A percentile compares a stretch with the other conserved stretches of the same genome.
Conservation (phyloP, 441 rosid species). For the Eutrema salsugineum region DNA sequence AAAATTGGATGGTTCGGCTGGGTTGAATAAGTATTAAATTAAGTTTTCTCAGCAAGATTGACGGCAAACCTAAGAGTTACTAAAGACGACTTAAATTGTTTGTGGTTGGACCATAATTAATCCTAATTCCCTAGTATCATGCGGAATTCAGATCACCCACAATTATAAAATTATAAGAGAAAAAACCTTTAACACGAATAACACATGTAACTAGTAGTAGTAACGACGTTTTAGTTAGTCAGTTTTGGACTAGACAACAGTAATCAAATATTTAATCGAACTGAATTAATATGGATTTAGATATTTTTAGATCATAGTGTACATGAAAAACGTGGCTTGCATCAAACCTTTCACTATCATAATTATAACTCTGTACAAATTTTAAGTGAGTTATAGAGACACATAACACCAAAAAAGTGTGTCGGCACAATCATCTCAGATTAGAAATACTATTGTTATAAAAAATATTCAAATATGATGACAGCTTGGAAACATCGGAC, state of each 20-base stretch:
- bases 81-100: not conserved
- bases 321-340: slow-evolving; percentile 17
- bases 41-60: too few relatives aligned
- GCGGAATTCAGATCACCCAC: not conserved
- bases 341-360: not conserved
- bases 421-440: slow-evolving; percentile 34
- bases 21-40: too few relatives aligned
- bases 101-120: not conserved
- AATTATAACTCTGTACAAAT: not conserved
- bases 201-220: not conserved
- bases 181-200: not conserved
- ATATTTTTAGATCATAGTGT: not conserved
- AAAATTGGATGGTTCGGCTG: too few relatives aligned
- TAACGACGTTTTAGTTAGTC: not conserved
- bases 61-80: not conserved
- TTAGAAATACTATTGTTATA: not conserved
- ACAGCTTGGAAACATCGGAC: slow-evolving; percentile 35
- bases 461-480: not conserved
- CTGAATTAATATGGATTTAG: not conserved
- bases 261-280: not conserved
- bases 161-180: not conserved
- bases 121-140: not conserved
- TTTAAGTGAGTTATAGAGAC: not conserved
- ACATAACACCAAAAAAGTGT: slow-evolving; percentile 17
- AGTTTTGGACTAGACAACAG: not conserved